These are phyloP conservation scores for Avicennia marina DNA, from an alignment of 257 asterid genomes.

Conservation along the genomic window DNA sequence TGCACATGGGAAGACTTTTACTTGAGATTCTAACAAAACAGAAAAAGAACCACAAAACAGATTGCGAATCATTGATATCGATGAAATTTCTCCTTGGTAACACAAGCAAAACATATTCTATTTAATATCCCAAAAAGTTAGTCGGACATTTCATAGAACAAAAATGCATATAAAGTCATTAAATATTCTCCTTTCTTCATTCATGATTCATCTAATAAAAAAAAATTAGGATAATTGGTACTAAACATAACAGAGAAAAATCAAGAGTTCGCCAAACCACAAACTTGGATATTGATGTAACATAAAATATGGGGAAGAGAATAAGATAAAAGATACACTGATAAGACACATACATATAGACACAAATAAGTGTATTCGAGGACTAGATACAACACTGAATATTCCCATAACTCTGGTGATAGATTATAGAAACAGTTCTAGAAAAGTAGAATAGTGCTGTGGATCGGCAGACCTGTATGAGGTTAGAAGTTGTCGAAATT, in stretches of 20 bases:
- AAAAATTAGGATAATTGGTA: too few species aligned
- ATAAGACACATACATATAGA: neutral
- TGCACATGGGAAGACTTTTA: too few species aligned
- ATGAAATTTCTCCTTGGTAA: neutral
- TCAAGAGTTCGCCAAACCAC: neutral
- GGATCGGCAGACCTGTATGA: conserved; percentile 57
- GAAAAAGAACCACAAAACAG: neutral
- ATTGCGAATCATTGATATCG: neutral
- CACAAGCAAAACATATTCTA: neutral
- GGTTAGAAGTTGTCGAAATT: conserved; percentile 67
- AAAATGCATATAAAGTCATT: neutral
- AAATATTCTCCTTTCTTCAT: neutral
- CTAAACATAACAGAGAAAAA: neutral
- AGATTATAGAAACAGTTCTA: neutral
- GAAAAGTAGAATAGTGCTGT: neutral
- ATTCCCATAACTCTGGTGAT: neutral
- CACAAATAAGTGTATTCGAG: neutral
- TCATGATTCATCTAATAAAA: neutral
- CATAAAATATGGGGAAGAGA: neutral
- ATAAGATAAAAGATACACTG: neutral
- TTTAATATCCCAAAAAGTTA: neutral
- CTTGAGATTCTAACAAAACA: too few species aligned
- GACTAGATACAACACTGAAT: neutral
- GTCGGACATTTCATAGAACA: neutral
- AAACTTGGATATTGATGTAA: neutral